A percentile compares a stretch with the other conserved stretches of the same genome.
Conservation (phyloP, 495 filamentous ascomycete genomes). For the Bombardia bombarda region DNA sequence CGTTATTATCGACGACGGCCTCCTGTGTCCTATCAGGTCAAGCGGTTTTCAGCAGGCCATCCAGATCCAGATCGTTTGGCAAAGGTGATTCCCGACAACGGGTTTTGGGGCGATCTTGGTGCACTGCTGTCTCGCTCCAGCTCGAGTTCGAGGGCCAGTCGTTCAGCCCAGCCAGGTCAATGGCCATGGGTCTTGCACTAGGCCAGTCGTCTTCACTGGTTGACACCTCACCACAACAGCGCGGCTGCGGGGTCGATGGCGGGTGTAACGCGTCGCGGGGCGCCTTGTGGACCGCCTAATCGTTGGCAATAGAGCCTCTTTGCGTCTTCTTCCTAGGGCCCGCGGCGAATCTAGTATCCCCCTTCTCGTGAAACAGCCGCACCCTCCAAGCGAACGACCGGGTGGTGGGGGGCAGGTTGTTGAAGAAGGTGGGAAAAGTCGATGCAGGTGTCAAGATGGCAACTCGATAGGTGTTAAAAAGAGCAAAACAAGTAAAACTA, state of each 20-base stretch:
- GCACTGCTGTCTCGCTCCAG: not conserved
- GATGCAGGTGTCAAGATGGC: too few species aligned
- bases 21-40: conserved; percentile 5
- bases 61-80: conserved; percentile 3
- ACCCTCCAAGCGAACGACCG: too few species aligned
- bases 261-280: conserved; percentile 4
- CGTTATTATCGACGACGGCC: conserved; percentile 1
- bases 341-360: too few species aligned
- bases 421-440: too few species aligned
- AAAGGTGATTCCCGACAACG: not conserved
- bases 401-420: too few species aligned
- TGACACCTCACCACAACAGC: not conserved
- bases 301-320: too few species aligned
- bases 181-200: not conserved
- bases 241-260: not conserved
- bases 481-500: too few species aligned
- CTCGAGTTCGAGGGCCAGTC: conserved; percentile 6
- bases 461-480: too few species aligned
- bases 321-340: too few species aligned
- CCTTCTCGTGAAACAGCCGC: too few species aligned
- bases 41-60: conserved; percentile 8
- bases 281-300: not conserved
- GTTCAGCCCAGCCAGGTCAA: not conserved
- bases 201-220: conserved; percentile 6
- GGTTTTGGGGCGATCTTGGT: not conserved